phyloP scores from a whole-genome alignment of 176 grass and related monocot genomes.

The Carex scoparia region DNA sequence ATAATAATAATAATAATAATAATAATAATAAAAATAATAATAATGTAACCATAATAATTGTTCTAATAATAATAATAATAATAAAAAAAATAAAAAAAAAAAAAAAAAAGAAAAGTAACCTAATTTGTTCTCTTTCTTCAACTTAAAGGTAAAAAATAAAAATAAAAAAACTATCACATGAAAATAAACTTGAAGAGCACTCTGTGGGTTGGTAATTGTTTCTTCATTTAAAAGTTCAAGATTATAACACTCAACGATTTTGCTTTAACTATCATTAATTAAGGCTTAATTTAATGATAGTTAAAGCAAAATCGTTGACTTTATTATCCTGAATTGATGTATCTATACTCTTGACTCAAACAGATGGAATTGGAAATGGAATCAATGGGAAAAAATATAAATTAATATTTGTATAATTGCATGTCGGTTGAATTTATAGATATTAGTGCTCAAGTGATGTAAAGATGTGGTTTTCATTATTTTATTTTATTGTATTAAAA shows the following conservation, averaged over 20 bases:
- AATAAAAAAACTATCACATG: background rate
- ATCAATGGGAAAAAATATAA: background rate
- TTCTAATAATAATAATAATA: background rate
- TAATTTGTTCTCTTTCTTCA: background rate
- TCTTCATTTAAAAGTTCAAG: background rate
- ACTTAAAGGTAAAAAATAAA: background rate
- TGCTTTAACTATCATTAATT: background rate
- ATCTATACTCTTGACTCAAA: background rate
- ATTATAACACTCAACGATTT: background rate
- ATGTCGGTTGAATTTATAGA: background rate
- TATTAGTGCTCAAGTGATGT: background rate
- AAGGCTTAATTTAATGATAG: background rate
- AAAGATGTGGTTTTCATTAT: background rate
- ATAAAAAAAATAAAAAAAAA: no score
- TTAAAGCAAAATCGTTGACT: background rate
- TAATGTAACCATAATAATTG: no score
- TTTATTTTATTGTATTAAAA: background rate
- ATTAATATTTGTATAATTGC: background rate
- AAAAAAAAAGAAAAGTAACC: no score
- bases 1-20: no score
- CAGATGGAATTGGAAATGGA: background rate
- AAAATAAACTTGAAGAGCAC: background rate
- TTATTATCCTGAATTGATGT: background rate
- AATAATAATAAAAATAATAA: background rate
- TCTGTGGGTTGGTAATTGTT: background rate